phyloP scores from a whole-genome alignment of 2,329 filamentous ascomycete species.

The Microcyclospora pomicola region DNA sequence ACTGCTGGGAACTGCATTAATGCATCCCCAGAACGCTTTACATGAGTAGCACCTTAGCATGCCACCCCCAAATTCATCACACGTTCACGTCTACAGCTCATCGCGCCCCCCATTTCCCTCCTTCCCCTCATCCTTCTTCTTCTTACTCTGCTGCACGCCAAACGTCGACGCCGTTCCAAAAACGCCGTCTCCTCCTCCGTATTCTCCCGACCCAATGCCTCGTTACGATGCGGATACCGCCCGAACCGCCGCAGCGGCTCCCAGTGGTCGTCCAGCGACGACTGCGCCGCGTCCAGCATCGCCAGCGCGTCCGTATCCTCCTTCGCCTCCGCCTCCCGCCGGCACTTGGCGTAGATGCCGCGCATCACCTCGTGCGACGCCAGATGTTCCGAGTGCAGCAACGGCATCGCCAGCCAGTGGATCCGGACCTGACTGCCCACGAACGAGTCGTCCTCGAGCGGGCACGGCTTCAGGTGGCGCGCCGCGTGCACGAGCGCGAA shows the following conservation, averaged over 20 bases:
- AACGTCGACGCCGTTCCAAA: conserved; percentile 33
- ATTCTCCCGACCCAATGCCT: conserved; percentile 33
- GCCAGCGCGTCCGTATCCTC: conserved; percentile 19
- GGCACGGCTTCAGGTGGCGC: conserved; percentile 3
- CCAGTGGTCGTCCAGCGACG: conserved; percentile 34
- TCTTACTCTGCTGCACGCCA: conserved; percentile 20
- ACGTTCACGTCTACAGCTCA: no score
- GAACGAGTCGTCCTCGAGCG: conserved; percentile 4
- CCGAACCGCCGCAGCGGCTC: conserved; percentile 42
- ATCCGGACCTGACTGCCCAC: conserved; percentile 23
- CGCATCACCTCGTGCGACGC: conserved; percentile 30
- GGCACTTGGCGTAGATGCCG: conserved; percentile 20
- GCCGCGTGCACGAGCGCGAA: conserved; percentile 27
- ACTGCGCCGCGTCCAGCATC: conserved; percentile 19
- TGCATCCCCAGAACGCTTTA: no score
- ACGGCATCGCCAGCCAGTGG: conserved; percentile 46
- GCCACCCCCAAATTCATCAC: no score
- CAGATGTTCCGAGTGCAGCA: conserved; percentile 45
- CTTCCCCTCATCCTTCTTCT: conserved; percentile 1
- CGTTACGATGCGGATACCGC: conserved; percentile 46
- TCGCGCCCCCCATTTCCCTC: not conserved
- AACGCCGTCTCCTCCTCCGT: conserved; percentile 39
- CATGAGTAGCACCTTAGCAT: no score
- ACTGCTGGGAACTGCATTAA: no score
- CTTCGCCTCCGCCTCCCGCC: conserved; percentile 20